phyloP scores from a whole-genome alignment of 1,139 yeast genomes.

The Yamadazyma siamensis region DNA sequence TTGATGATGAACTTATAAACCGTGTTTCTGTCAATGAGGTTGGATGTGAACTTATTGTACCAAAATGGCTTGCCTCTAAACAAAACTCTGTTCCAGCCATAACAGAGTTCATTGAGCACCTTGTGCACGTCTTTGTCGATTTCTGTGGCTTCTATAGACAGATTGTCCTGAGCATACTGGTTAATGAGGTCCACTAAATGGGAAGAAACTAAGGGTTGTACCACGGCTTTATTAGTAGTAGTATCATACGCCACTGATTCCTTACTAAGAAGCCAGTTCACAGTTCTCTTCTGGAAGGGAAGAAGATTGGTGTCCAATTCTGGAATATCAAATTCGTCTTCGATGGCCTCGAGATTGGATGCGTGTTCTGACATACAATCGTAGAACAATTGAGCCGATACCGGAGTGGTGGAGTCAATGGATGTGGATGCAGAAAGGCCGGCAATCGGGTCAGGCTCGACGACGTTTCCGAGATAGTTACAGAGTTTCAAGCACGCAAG shows the following conservation, averaged over 20 bases:
- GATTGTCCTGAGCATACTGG: background rate
- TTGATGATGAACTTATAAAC: conserved; percentile 25
- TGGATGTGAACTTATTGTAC: conserved; percentile 51
- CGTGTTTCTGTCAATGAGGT: conserved; percentile 32
- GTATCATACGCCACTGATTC: conserved; percentile 50
- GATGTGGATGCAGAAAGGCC: background rate
- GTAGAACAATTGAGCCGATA: conserved; percentile 30
- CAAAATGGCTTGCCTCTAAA: conserved; percentile 24
- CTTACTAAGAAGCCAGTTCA: conserved; percentile 59
- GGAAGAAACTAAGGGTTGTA: conserved; percentile 15
- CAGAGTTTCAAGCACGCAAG: conserved; percentile 11
- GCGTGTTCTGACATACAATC: conserved; percentile 33
- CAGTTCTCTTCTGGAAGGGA: conserved; percentile 60
- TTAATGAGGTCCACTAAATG: conserved; percentile 7
- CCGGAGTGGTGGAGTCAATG: conserved; percentile 11
- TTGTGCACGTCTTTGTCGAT: conserved; percentile 14
- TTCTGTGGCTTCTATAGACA: conserved; percentile 1
- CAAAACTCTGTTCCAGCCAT: conserved; percentile 48
- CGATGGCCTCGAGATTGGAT: conserved; percentile 16
- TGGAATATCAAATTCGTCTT: conserved; percentile 33
- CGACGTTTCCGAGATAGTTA: conserved; percentile 7
- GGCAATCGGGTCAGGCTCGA: conserved; percentile 8
- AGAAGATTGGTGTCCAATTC: conserved; percentile 49
- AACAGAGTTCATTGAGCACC: conserved; percentile 37
- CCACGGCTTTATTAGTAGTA: conserved; percentile 19